Evolutionary conservation across 2,329 filamentous ascomycete genomes (phyloP).

Genomic region (Penicillium fuscoglaucum): DNA sequence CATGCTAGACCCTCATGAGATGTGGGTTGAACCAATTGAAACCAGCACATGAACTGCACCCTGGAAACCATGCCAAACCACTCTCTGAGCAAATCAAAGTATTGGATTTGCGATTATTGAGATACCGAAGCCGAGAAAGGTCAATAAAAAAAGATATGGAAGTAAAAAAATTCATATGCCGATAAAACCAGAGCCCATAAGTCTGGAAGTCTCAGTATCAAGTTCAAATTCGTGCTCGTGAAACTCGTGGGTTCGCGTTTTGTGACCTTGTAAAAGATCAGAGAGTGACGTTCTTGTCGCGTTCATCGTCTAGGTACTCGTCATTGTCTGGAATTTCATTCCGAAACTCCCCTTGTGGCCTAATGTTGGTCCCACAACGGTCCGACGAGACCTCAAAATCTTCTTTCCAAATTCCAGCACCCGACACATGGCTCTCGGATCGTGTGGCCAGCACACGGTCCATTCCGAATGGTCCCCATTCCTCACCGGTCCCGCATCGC

Average conservation of each 20-base stretch:
- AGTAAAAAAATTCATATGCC: conserved; percentile 22
- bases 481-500: neutral
- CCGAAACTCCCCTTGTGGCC: conserved; percentile 5
- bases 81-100: conserved; percentile 2
- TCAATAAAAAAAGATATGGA: conserved; percentile 12
- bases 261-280: conserved; percentile 30
- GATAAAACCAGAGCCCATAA: conserved; percentile 8
- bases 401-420: conserved; percentile 10
- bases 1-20: neutral
- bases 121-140: conserved; percentile 13
- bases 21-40: neutral
- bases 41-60: neutral
- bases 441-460: conserved; percentile 30
- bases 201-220: conserved; percentile 22
- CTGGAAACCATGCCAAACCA: neutral
- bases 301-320: conserved; percentile 2
- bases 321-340: conserved; percentile 4
- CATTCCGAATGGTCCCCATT: conserved; percentile 14
- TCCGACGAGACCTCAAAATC: conserved; percentile 17
- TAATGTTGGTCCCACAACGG: conserved; percentile 1
- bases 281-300: conserved; percentile 15
- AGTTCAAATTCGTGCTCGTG: conserved; percentile 35
- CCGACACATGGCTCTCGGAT: conserved; percentile 22
- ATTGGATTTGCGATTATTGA: conserved; percentile 17
- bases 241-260: conserved; percentile 35